phyloP scores from a whole-genome alignment of 306 rosid species.

The Sicyos edulis region DNA sequence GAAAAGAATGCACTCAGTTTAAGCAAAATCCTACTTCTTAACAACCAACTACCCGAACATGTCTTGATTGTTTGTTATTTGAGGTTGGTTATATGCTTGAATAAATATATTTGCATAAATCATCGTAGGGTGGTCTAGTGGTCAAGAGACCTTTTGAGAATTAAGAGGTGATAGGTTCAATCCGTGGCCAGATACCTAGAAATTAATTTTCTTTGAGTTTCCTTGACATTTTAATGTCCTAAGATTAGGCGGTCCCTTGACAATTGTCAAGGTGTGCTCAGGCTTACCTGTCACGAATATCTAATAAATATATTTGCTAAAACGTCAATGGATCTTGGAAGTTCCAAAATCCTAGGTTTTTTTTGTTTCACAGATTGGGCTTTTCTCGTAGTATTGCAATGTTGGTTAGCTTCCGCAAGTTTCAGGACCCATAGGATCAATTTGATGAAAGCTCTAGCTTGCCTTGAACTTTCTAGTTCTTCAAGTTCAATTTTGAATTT shows the following conservation, averaged over 20 bases:
- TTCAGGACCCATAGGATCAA: background rate
- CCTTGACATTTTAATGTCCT: no score
- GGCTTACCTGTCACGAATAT: no score
- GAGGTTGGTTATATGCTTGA: no score
- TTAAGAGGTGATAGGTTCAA: no score
- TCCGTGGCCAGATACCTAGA: no score
- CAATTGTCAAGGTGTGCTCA: no score
- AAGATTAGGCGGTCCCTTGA: no score
- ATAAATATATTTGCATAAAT: no score
- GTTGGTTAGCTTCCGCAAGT: background rate
- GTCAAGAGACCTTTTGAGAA: no score
- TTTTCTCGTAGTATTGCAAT: background rate
- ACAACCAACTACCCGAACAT: background rate
- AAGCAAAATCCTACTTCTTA: background rate
- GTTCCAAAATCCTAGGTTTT: background rate
- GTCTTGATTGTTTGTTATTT: no score
- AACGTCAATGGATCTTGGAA: background rate
- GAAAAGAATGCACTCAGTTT: background rate
- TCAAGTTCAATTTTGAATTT: slow-evolving; percentile 8
- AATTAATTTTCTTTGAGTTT: no score
- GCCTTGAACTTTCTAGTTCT: background rate
- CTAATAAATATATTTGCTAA: background rate
- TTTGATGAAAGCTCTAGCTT: background rate
- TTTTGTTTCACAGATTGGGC: background rate
- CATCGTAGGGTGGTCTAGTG: no score